phyloP scores from a whole-genome alignment of 441 rosid species.

The Mallotus japonicus region DNA sequence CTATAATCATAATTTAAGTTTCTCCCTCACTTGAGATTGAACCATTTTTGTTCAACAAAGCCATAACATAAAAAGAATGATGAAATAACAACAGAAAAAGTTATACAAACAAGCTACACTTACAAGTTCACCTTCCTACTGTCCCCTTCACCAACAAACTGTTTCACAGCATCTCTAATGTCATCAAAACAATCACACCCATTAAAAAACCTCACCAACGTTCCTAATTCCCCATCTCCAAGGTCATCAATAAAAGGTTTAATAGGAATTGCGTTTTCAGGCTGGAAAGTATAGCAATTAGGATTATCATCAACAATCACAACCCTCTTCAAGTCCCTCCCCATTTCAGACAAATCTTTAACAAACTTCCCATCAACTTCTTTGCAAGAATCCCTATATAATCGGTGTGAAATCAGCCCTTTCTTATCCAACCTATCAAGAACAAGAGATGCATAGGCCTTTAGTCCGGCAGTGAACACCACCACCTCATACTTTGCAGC shows the following conservation, averaged over 20 bases:
- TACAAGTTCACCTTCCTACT: not conserved
- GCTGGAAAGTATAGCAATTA: constrained; percentile 64
- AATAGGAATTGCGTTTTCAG: constrained; percentile 73
- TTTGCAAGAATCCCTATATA: constrained; percentile 63
- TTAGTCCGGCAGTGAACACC: constrained; percentile 81
- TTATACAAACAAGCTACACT: not conserved
- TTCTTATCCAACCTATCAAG: constrained; percentile 55
- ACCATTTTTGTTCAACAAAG: constrained; percentile 30
- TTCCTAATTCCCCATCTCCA: constrained; percentile 50
- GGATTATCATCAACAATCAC: constrained; percentile 80
- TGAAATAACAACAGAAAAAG: not conserved
- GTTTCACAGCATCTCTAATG: constrained; percentile 71
- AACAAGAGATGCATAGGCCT: constrained; percentile 69
- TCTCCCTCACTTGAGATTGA: constrained; percentile 11
- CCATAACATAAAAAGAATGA: not conserved
- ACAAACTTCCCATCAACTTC: constrained; percentile 60
- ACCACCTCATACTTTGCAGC: constrained; percentile 61
- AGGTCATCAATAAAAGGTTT: constrained; percentile 57
- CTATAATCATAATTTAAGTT: not conserved
- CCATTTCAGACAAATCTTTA: constrained; percentile 62
- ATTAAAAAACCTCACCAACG: constrained; percentile 50
- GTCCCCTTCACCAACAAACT: constrained; percentile 15
- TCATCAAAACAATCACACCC: constrained; percentile 54
- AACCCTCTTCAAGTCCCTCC: constrained; percentile 51
- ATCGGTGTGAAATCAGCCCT: constrained; percentile 50